Percentiles rank a stretch among this genome's conserved stretches.
phyloP scores from a whole-genome alignment of 2,329 filamentous ascomycete species.

The Pestalotiopsis sp. region DNA sequence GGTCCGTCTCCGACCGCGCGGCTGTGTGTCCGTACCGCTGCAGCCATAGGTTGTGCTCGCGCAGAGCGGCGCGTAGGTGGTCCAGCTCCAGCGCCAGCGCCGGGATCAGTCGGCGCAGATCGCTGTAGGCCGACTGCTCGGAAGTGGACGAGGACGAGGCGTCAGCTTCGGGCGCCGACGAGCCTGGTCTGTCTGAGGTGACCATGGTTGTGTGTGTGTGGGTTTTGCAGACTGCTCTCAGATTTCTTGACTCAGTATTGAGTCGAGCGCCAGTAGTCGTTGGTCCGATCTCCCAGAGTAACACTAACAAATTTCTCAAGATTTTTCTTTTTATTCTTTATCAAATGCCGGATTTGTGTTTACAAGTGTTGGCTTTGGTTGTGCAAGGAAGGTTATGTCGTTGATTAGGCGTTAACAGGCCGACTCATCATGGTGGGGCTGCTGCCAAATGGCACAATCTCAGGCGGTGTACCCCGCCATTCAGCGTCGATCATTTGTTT shows the following conservation, averaged over 20 bases:
- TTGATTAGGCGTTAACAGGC: not conserved
- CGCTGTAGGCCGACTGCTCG: constrained; percentile 27
- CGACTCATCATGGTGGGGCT: not conserved
- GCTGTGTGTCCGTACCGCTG: constrained; percentile 27
- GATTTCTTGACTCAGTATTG: too few relatives aligned
- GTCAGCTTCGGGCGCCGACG: not conserved
- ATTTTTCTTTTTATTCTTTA: too few relatives aligned
- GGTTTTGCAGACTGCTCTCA: not conserved
- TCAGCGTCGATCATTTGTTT: not conserved
- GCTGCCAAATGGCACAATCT: not conserved
- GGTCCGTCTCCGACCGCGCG: constrained; percentile 14
- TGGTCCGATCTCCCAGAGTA: too few relatives aligned
- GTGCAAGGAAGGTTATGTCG: not conserved
- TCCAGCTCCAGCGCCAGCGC: constrained; percentile 31
- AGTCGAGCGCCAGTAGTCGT: too few relatives aligned
- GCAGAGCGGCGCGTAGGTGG: constrained; percentile 29
- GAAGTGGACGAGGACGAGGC: constrained; percentile 15
- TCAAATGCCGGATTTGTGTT: too few relatives aligned
- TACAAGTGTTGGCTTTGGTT: too few relatives aligned
- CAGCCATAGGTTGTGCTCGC: constrained; percentile 35
- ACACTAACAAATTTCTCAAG: too few relatives aligned
- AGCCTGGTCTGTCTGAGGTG: constrained; percentile 10
- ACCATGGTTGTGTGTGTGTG: constrained; percentile 1
- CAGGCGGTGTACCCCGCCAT: not conserved
- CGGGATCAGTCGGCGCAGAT: constrained; percentile 30